Conservation (phyloP, 805 yeast species). For the Candida caryicola region DNA sequence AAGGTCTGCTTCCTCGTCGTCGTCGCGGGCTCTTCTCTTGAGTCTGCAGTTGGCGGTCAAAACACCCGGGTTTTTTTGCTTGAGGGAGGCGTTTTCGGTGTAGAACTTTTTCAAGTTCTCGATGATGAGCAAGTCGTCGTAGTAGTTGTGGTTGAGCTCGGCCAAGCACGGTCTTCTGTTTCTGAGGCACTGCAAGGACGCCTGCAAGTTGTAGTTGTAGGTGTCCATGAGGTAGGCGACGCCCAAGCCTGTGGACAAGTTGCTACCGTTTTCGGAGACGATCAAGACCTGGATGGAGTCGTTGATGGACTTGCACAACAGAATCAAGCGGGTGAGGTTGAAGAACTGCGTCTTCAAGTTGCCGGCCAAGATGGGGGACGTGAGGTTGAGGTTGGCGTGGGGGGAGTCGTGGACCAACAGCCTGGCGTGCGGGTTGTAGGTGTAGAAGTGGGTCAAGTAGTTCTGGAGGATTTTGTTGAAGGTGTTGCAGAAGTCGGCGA, state of each 20-base stretch:
- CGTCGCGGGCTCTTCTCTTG: conserved; percentile 26
- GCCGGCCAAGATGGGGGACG: conserved; percentile 38
- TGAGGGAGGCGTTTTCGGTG: conserved; percentile 31
- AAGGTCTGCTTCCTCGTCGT: conserved; percentile 16
- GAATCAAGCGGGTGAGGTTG: conserved; percentile 33
- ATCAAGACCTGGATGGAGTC: conserved; percentile 29
- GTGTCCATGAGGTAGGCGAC: conserved; percentile 41
- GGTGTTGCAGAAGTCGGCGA: conserved; percentile 24
- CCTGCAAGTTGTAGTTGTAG: conserved; percentile 33
- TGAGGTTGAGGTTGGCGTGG: conserved; percentile 21
- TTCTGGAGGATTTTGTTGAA: conserved; percentile 37
- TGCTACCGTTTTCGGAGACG: conserved; percentile 26
- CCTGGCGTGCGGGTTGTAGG: conserved; percentile 27
- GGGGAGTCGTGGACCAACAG: conserved; percentile 31
- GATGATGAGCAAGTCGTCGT: conserved; percentile 38
- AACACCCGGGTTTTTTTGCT: conserved; percentile 22
- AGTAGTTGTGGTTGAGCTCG: conserved; percentile 30
- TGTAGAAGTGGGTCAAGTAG: conserved; percentile 35
- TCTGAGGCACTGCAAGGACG: conserved; percentile 25
- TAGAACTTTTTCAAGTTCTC: conserved; percentile 40
- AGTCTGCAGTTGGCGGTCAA: conserved; percentile 27
- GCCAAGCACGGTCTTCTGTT: conserved; percentile 16
- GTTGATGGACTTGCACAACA: conserved; percentile 33
- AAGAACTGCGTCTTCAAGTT: conserved; percentile 36
- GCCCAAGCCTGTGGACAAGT: conserved; percentile 30